A percentile compares a stretch with the other conserved stretches of the same genome.
Evolutionary conservation across 2,329 filamentous ascomycete genomes (phyloP).

Genomic region (Verticillium dahliae): DNA sequence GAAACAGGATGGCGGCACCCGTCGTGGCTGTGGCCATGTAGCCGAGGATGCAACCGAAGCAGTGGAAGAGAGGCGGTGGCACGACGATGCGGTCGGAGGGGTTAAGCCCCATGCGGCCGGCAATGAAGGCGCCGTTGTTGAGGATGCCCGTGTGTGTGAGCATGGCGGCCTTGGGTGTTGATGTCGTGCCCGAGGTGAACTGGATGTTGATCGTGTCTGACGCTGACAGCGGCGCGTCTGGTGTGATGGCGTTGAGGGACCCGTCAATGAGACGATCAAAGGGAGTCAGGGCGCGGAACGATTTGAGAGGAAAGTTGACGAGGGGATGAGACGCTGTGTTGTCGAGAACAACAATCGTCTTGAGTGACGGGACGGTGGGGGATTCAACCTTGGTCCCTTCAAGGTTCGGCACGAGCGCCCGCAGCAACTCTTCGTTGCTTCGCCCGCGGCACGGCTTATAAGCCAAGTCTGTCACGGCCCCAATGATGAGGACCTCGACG

Average conservation of each 20-base stretch:
- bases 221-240: constrained; percentile 41
- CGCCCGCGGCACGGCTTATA: constrained; percentile 51
- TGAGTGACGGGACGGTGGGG: constrained; percentile 59
- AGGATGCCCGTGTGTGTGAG: constrained; percentile 79
- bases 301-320: constrained; percentile 35
- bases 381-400: constrained; percentile 24
- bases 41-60: constrained; percentile 87
- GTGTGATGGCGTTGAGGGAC: constrained; percentile 26
- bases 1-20: constrained; percentile 76
- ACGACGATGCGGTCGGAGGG: constrained; percentile 72
- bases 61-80: constrained; percentile 81
- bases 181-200: constrained; percentile 95
- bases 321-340: constrained; percentile 53
- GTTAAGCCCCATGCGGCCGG: constrained; percentile 74
- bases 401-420: constrained; percentile 36
- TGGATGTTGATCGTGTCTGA: constrained; percentile 87
- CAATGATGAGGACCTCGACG: constrained; percentile 70
- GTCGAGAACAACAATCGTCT: constrained; percentile 68
- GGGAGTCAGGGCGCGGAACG: constrained; percentile 32
- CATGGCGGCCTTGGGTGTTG: constrained; percentile 84
- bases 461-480: constrained; percentile 80
- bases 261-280: constrained; percentile 33
- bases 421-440: constrained; percentile 43
- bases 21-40: constrained; percentile 89
- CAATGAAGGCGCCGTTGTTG: constrained; percentile 86